A percentile compares a stretch with the other conserved stretches of the same genome.
Conservation (phyloP, 1,284 basidiomycete genomes). For the Coniophora puteana region DNA sequence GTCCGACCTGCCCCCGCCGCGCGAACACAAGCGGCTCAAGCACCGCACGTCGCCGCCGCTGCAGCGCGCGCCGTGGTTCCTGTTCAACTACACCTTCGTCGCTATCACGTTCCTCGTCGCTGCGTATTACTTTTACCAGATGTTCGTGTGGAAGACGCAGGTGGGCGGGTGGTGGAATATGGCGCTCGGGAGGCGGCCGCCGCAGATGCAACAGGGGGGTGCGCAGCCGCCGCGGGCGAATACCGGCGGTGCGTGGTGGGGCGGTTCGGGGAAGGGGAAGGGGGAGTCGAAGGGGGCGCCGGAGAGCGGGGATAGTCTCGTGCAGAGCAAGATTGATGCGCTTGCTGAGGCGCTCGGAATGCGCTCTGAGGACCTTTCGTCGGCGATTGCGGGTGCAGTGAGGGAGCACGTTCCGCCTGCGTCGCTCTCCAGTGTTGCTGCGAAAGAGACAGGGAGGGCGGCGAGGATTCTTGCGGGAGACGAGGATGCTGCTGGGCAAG, state of each 20-base stretch:
- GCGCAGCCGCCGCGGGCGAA: constrained; percentile 6
- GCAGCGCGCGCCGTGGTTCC: constrained; percentile 25
- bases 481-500: constrained; percentile 7
- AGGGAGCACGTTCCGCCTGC: constrained; percentile 52
- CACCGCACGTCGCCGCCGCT: constrained; percentile 31
- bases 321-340: constrained; percentile 55
- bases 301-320: constrained; percentile 26
- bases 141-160: constrained; percentile 47
- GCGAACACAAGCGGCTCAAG: constrained; percentile 27
- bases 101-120: constrained; percentile 39
- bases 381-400: constrained; percentile 54
- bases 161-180: constrained; percentile 61
- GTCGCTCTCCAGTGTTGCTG: constrained; percentile 47
- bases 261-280: background rate
- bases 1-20: constrained; percentile 28
- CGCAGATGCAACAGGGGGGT: constrained; percentile 23
- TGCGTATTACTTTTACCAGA: constrained; percentile 47
- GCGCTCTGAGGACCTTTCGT: constrained; percentile 51
- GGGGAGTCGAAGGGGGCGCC: constrained; percentile 5
- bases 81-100: constrained; percentile 48
- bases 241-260: constrained; percentile 7
- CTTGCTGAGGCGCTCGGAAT: constrained; percentile 57
- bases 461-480: constrained; percentile 35
- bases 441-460: constrained; percentile 39
- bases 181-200: constrained; percentile 35